A percentile compares a stretch with the other conserved stretches of the same genome.
Conservation (phyloP, 148 eudicot genomes). For the Rhododendron molle region DNA sequence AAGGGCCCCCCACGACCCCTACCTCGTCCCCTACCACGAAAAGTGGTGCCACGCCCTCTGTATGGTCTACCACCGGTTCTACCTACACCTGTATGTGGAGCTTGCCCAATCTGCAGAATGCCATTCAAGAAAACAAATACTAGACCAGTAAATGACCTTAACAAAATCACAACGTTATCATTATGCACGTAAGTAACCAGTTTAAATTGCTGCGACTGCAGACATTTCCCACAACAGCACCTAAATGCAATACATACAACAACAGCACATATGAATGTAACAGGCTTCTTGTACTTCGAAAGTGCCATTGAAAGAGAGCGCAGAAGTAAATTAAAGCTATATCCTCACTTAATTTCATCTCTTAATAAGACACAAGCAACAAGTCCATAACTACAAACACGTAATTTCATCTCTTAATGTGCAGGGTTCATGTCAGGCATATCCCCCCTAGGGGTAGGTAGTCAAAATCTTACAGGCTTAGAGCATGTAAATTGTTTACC, state of each 20-base stretch:
- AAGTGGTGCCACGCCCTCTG: conserved; percentile 27
- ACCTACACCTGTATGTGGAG: conserved; percentile 30
- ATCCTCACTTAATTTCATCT: neutral
- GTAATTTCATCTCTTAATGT: no score
- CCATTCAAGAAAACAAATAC: conserved; percentile 6
- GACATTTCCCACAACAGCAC: neutral
- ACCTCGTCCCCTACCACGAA: conserved; percentile 55
- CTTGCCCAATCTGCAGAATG: conserved; percentile 36
- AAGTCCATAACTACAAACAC: no score
- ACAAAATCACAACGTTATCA: neutral
- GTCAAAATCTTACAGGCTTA: neutral
- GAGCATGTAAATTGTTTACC: neutral
- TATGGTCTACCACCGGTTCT: conserved; percentile 31
- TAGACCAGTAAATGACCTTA: neutral
- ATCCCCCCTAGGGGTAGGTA: neutral
- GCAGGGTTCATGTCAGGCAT: no score
- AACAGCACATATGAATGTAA: neutral
- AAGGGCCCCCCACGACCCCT: conserved; percentile 36
- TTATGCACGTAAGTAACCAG: neutral
- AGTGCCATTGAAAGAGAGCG: neutral
- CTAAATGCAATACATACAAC: neutral
- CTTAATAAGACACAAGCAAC: neutral
- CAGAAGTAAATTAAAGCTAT: neutral
- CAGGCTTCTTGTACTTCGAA: neutral
- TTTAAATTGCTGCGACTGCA: neutral